phyloP scores from a whole-genome alignment of 2,329 filamentous ascomycete genomes.

The Hypoxylon sp. region DNA sequence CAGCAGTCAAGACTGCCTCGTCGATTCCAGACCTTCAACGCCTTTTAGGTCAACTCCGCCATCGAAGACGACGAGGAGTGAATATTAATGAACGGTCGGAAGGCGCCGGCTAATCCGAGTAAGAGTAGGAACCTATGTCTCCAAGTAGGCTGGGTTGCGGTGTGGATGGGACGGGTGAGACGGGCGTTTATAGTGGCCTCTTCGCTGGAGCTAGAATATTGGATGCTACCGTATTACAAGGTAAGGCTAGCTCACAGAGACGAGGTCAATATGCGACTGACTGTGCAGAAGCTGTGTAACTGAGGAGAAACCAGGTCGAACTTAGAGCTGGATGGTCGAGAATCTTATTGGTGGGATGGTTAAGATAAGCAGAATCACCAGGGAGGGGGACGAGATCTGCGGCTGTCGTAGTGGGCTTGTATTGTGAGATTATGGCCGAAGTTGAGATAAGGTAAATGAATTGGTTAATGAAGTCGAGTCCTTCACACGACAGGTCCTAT shows the following conservation, averaged over 20 bases:
- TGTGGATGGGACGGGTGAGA: conserved; percentile 10
- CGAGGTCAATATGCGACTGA: conserved; percentile 17
- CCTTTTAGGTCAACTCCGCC: conserved; percentile 33
- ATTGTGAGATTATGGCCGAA: conserved; percentile 18
- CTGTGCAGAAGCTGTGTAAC: conserved; percentile 31
- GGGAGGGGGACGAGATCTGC: conserved; percentile 27
- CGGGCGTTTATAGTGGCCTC: conserved; percentile 28
- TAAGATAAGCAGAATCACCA: conserved; percentile 32
- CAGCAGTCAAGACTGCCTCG: conserved; percentile 16
- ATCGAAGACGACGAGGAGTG: conserved; percentile 9
- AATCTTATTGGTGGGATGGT: conserved; percentile 32
- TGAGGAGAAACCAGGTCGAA: conserved; percentile 21
- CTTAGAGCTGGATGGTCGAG: neutral
- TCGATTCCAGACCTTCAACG: conserved; percentile 14
- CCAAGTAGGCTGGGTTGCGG: neutral
- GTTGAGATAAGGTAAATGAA: conserved; percentile 17
- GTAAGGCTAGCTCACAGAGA: conserved; percentile 28
- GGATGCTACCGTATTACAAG: conserved; percentile 30
- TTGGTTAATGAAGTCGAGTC: conserved; percentile 4
- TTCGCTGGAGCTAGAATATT: conserved; percentile 19
- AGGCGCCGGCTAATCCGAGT: conserved; percentile 25
- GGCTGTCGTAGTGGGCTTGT: conserved; percentile 18
- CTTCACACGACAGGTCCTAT: conserved; percentile 5
- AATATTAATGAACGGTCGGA: conserved; percentile 25
- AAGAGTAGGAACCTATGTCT: neutral